Conservation (phyloP, 495 filamentous ascomycete species). For the Trichodelitschia bisporula region DNA sequence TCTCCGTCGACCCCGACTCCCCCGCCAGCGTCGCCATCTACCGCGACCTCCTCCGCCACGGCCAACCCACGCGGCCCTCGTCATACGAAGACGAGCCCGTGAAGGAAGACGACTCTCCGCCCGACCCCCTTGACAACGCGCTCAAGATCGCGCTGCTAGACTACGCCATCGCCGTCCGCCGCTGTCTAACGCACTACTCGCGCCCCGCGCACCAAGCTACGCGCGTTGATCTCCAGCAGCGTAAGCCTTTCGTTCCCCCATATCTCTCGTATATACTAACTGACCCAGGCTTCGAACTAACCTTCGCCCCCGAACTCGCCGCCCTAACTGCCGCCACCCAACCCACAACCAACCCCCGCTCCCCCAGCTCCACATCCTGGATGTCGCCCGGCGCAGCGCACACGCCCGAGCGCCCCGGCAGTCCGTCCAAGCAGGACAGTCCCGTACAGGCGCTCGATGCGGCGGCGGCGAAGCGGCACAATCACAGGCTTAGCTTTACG, state of each 20-base stretch:
- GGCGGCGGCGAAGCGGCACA: no score
- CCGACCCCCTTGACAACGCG: conserved; percentile 49
- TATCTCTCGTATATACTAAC: background rate
- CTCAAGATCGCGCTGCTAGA: conserved; percentile 71
- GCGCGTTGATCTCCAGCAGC: conserved; percentile 24
- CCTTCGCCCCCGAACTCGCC: conserved; percentile 36
- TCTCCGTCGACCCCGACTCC: conserved; percentile 42
- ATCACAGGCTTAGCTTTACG: conserved; percentile 11
- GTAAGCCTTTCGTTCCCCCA: conserved; percentile 8
- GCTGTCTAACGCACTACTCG: conserved; percentile 45
- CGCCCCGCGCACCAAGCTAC: conserved; percentile 33
- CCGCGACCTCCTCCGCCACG: conserved; percentile 38
- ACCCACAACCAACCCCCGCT: conserved; percentile 1
- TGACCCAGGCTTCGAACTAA: conserved; percentile 28
- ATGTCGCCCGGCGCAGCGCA: conserved; percentile 2
- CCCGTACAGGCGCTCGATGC: conserved; percentile 7
- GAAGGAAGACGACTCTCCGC: conserved; percentile 20
- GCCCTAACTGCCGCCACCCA: conserved; percentile 16
- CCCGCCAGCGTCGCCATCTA: conserved; percentile 53
- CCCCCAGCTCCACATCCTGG: conserved; percentile 4
- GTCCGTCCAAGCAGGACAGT: conserved; percentile 2
- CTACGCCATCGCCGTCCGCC: conserved; percentile 67
- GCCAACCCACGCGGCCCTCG: conserved; percentile 20
- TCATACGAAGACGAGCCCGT: conserved; percentile 20
- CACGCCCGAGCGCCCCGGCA: conserved; percentile 2